Evolutionary conservation across 2,329 filamentous ascomycete genomes (phyloP).

Genomic region (Beauveria caledonica): DNA sequence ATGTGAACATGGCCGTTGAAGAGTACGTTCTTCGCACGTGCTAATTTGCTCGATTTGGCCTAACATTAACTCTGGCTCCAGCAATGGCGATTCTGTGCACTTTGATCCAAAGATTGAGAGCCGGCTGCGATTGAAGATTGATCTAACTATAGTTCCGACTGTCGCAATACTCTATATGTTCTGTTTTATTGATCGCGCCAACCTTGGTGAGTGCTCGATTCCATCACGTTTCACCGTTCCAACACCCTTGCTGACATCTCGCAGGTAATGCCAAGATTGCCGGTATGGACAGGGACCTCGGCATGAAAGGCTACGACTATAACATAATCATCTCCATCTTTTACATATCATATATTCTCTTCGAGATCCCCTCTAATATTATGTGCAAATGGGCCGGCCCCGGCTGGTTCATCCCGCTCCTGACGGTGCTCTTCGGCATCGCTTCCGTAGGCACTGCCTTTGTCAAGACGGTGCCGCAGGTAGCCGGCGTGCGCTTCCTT

Average conservation of each 20-base stretch:
- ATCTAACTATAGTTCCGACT: constrained; percentile 56
- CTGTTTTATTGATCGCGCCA: constrained; percentile 68
- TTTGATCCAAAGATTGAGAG: constrained; percentile 51
- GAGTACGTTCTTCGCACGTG: neutral
- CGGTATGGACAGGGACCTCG: constrained; percentile 54
- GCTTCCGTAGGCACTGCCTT: constrained; percentile 59
- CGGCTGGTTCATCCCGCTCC: constrained; percentile 60
- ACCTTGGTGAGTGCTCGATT: constrained; percentile 47
- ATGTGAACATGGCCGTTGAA: neutral
- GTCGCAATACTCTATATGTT: constrained; percentile 61
- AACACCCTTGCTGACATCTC: neutral
- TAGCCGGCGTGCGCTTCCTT: constrained; percentile 56
- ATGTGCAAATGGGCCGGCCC: constrained; percentile 64
- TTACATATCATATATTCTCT: constrained; percentile 66
- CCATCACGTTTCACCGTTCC: too few relatives aligned
- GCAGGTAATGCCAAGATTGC: constrained; percentile 61
- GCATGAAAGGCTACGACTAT: constrained; percentile 56
- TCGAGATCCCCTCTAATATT: constrained; percentile 62
- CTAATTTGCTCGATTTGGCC: neutral
- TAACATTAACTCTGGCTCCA: constrained; percentile 21
- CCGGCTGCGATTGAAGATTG: constrained; percentile 54
- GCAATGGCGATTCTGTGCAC: constrained; percentile 41
- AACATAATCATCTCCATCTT: constrained; percentile 60
- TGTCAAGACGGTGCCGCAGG: constrained; percentile 42
- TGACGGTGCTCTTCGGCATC: constrained; percentile 55